Evolutionary conservation across 371 early-diverging fungal genomes (phyloP).

Genomic region (Cladochytrium tenue): DNA sequence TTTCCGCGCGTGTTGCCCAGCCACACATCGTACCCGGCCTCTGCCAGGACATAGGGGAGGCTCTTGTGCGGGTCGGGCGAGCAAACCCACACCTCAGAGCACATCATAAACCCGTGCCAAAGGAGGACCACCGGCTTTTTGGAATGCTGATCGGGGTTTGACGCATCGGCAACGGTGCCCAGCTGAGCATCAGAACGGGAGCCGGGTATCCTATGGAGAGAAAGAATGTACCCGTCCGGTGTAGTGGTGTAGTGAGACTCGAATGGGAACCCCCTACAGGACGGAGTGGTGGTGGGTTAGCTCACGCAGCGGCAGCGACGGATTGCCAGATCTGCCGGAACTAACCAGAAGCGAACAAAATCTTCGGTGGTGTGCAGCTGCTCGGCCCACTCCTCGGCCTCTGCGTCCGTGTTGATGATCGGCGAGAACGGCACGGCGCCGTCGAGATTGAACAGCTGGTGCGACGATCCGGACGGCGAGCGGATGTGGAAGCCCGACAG

Average conservation of each 20-base stretch:
- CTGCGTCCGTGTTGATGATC: slow-evolving; percentile 36
- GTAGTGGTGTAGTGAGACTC: slow-evolving; percentile 88
- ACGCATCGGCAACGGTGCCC: background rate
- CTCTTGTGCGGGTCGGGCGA: slow-evolving; percentile 60
- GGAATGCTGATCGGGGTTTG: too few species aligned
- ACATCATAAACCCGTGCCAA: slow-evolving; percentile 95
- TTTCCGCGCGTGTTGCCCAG: slow-evolving; percentile 94
- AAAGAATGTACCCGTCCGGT: slow-evolving; percentile 84
- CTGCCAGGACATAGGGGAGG: slow-evolving; percentile 58
- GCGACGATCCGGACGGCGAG: slow-evolving; percentile 11
- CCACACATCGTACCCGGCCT: slow-evolving; percentile 93
- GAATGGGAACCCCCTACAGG: slow-evolving; percentile 69
- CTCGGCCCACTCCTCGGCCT: slow-evolving; percentile 63
- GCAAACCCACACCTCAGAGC: slow-evolving; percentile 78
- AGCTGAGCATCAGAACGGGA: too few species aligned
- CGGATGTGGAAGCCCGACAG: slow-evolving; percentile 27
- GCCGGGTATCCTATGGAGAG: slow-evolving; percentile 87
- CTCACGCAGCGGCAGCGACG: too few species aligned
- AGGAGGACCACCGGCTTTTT: slow-evolving; percentile 89
- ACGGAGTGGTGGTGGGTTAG: slow-evolving; percentile 5
- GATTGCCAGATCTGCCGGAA: too few species aligned
- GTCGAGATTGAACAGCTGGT: slow-evolving; percentile 9
- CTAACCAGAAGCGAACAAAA: slow-evolving; percentile 66
- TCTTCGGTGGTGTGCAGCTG: slow-evolving; percentile 63
- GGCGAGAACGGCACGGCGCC: slow-evolving; percentile 18